Percentiles rank a stretch among this genome's conserved stretches.
phyloP scores from a whole-genome alignment of 208 protist species.

The Crithidia acanthocephali region DNA sequence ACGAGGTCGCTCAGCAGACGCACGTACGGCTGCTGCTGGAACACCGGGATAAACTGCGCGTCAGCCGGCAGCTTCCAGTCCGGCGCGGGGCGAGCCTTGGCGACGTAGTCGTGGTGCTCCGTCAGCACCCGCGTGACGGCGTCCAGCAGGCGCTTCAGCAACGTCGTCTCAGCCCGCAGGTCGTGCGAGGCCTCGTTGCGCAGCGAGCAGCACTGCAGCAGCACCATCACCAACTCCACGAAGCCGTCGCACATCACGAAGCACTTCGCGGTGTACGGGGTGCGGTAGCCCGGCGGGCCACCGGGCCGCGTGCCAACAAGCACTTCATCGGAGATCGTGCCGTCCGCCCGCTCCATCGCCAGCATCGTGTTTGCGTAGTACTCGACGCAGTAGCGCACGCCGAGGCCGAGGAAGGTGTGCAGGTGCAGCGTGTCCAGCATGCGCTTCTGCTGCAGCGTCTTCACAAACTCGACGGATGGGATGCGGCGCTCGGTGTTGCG shows the following conservation, averaged over 20 bases:
- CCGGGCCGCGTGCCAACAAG: conserved; percentile 51
- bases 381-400: conserved; percentile 90
- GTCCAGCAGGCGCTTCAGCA: conserved; percentile 82
- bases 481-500: conserved; percentile 51
- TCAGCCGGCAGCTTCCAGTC: conserved; percentile 54
- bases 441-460: conserved; percentile 78
- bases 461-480: conserved; percentile 71
- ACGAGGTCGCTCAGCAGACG: conserved; percentile 96
- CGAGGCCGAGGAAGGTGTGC: conserved; percentile 81
- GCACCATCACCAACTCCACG: conserved; percentile 93
- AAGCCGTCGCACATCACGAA: conserved; percentile 92
- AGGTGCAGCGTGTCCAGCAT: conserved; percentile 87
- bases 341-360: conserved; percentile 74
- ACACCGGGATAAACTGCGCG: conserved; percentile 77
- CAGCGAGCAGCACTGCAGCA: conserved; percentile 84
- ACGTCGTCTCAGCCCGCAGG: conserved; percentile 61
- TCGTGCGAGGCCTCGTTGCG: conserved; percentile 60
- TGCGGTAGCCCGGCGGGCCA: conserved; percentile 70
- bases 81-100: conserved; percentile 37
- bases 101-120: conserved; percentile 76
- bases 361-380: conserved; percentile 83
- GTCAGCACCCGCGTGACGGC: conserved; percentile 69
- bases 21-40: conserved; percentile 98
- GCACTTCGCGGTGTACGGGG: conserved; percentile 55
- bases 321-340: conserved; percentile 22